phyloP scores from a whole-genome alignment of 257 asterid genomes.

The Galeopsis tetrahit region DNA sequence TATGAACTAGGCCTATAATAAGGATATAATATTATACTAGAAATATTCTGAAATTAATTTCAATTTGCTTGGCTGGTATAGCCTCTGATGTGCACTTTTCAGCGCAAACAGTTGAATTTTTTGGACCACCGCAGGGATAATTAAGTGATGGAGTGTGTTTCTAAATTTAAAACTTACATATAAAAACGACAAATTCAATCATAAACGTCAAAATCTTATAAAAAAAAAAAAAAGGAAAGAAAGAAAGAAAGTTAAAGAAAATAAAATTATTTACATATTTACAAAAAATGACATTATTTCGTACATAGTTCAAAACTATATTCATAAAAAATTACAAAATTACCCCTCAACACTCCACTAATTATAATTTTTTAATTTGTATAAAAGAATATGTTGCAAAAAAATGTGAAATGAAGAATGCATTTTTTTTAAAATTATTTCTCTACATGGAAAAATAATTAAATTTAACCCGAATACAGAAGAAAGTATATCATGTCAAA shows the following conservation, averaged over 20 bases:
- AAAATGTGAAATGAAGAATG: background rate
- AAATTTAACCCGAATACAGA: background rate
- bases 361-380: too few species aligned
- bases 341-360: too few species aligned
- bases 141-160: background rate
- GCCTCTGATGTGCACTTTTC: slow-evolving; percentile 27
- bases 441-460: background rate
- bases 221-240: too few species aligned
- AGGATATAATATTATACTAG: slow-evolving; percentile 8
- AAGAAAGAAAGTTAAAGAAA: too few species aligned
- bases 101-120: background rate
- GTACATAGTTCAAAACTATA: too few species aligned
- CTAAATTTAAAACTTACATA: background rate
- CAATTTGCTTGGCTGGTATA: slow-evolving; percentile 17
- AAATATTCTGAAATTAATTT: slow-evolving; percentile 16
- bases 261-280: too few species aligned
- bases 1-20: slow-evolving; percentile 32
- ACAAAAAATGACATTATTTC: too few species aligned
- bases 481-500: background rate
- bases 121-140: slow-evolving; percentile 25
- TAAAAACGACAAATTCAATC: background rate
- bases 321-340: too few species aligned
- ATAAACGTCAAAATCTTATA: background rate
- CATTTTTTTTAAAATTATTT: background rate
- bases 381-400: too few species aligned